Conservation (phyloP, 2,329 filamentous ascomycete genomes). For the Plectosphaerella plurivora region DNA sequence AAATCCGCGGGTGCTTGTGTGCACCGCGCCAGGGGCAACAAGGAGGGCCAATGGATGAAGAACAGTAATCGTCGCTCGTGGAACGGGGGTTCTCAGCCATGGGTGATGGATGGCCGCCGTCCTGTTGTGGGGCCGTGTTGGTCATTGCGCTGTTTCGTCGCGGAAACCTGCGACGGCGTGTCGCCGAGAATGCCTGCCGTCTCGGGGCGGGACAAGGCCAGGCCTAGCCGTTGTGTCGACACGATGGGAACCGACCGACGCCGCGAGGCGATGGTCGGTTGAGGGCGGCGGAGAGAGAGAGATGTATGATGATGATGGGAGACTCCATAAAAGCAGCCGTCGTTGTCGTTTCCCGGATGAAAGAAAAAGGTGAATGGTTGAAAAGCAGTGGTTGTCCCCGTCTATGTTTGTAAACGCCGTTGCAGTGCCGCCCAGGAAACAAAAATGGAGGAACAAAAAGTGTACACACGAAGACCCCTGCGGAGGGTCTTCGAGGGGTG, state of each 20-base stretch:
- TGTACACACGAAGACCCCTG: too few relatives aligned
- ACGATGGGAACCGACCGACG: neutral
- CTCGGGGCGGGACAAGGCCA: neutral
- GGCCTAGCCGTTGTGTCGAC: neutral
- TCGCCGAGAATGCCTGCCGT: neutral
- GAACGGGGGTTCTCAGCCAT: neutral
- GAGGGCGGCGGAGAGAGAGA: too few relatives aligned
- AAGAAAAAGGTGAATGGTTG: neutral
- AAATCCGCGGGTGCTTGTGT: neutral
- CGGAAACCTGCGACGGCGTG: neutral
- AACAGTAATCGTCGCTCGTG: neutral
- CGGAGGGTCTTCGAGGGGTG: neutral
- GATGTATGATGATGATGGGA: neutral
- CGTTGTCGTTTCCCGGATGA: neutral
- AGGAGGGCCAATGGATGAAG: neutral
- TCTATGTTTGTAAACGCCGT: constrained; percentile 5
- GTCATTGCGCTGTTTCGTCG: constrained; percentile 1
- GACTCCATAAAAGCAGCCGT: neutral
- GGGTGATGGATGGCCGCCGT: neutral
- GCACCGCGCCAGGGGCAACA: neutral
- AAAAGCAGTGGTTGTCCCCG: neutral
- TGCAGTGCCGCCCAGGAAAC: neutral
- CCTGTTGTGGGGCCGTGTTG: neutral
- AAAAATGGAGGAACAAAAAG: neutral
- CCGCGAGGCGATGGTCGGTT: neutral